Evolutionary conservation across 345 rosid genomes (phyloP).

Genomic region (Aegle marmelos): DNA sequence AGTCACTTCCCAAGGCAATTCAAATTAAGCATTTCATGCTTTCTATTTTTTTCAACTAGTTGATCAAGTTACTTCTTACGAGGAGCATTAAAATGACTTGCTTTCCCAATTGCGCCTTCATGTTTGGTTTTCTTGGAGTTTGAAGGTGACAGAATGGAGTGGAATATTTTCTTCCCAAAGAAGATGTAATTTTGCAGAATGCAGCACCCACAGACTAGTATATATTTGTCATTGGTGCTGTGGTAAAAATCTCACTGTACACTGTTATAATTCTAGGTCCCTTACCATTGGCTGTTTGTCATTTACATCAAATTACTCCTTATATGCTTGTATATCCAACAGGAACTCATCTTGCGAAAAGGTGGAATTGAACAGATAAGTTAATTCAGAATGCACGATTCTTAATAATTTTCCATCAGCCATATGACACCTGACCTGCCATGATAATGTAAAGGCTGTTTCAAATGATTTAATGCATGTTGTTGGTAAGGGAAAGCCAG

Average conservation of each 20-base stretch:
- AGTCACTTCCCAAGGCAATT: conserved; percentile 83
- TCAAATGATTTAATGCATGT: too few relatives aligned
- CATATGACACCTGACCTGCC: background rate
- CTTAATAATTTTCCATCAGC: background rate
- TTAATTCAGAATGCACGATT: background rate
- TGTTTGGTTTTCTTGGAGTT: conserved; percentile 3
- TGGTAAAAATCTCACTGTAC: conserved; percentile 34
- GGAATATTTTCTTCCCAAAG: conserved; percentile 88
- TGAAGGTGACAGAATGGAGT: conserved; percentile 87
- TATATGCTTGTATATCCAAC: conserved; percentile 11
- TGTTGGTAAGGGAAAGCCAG: too few relatives aligned
- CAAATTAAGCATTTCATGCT: conserved; percentile 70
- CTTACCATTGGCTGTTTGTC: background rate
- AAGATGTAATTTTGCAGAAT: conserved; percentile 82
- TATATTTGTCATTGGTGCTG: conserved; percentile 73
- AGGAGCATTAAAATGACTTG: conserved; percentile 80
- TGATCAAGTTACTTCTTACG: conserved; percentile 76
- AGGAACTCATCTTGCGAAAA: conserved; percentile 58
- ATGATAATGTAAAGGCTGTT: conserved; percentile 6
- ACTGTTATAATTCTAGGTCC: background rate
- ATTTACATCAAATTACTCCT: conserved; percentile 6
- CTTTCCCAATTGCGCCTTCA: conserved; percentile 36
- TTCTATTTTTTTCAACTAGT: conserved; percentile 69
- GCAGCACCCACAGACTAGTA: conserved; percentile 87
- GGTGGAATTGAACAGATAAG: conserved; percentile 73